Conservation (phyloP, 1,284 basidiomycete genomes). For the Ceratobasidium sp. region DNA sequence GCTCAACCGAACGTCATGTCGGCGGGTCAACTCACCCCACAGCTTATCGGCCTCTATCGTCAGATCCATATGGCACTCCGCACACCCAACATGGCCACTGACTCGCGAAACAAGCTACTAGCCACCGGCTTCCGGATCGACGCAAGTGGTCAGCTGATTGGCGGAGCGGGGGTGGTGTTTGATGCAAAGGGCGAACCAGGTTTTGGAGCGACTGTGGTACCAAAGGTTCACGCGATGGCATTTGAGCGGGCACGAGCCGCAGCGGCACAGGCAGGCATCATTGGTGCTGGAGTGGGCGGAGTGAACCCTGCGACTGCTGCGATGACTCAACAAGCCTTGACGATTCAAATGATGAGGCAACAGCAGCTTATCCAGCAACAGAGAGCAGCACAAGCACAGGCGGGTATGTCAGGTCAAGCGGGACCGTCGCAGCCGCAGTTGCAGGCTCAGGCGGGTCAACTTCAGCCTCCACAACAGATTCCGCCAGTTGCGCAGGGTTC, state of each 20-base stretch:
- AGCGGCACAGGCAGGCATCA: not conserved
- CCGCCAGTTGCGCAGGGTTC: not conserved
- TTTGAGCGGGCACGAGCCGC: not conserved
- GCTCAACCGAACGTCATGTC: not conserved
- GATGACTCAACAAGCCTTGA: slow-evolving; percentile 13
- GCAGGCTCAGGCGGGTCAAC: not conserved
- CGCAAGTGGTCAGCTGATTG: slow-evolving; percentile 6
- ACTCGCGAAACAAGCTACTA: not conserved
- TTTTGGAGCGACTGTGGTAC: not conserved
- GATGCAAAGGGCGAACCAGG: slow-evolving; percentile 22
- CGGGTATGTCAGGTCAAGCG: not conserved
- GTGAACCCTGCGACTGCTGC: not conserved
- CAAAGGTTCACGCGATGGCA: slow-evolving; percentile 2
- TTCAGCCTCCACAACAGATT: not conserved
- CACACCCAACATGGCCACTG: not conserved
- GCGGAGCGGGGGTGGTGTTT: slow-evolving; percentile 14
- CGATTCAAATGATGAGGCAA: not conserved
- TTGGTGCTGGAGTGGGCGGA: not conserved
- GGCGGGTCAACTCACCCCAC: not conserved
- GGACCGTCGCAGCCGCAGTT: not conserved
- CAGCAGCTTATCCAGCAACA: not conserved
- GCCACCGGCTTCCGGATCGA: slow-evolving; percentile 8
- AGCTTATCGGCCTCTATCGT: slow-evolving; percentile 1
- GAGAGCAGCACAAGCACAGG: not conserved
- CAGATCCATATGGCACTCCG: not conserved